These are phyloP conservation scores for Endocladia muricata DNA, from an alignment of 31 red algal genomes.

Conservation along the genomic window DNA sequence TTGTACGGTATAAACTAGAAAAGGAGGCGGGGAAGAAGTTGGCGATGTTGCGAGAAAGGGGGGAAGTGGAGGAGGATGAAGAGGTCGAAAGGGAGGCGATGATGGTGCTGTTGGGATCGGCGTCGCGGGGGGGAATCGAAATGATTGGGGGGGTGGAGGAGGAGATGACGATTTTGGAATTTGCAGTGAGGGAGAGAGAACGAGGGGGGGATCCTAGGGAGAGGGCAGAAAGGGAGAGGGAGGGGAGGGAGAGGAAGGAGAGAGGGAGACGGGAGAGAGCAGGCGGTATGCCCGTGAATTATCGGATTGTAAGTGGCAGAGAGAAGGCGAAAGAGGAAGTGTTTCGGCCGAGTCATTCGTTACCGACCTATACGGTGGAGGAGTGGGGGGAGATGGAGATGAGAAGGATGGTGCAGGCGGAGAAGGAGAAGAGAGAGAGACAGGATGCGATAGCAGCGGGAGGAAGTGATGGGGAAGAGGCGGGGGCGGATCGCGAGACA, in stretches of 20 bases:
- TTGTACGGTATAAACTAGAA: slow-evolving; percentile 54
- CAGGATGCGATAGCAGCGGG: slow-evolving; percentile 47
- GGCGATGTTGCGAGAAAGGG: slow-evolving; percentile 12
- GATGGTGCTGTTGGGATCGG: slow-evolving; percentile 32
- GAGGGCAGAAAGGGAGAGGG: slow-evolving; percentile 33
- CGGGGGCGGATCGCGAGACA: slow-evolving; percentile 47
- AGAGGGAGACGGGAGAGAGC: slow-evolving; percentile 17
- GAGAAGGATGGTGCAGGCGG: slow-evolving; percentile 22
- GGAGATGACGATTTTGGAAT: slow-evolving; percentile 53
- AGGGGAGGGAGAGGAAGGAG: no score
- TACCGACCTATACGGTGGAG: slow-evolving; percentile 85
- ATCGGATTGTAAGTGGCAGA: slow-evolving; percentile 59
- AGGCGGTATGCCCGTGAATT: slow-evolving; percentile 31
- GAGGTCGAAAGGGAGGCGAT: slow-evolving; percentile 15
- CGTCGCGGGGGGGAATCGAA: slow-evolving; percentile 42
- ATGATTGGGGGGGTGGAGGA: slow-evolving; percentile 22
- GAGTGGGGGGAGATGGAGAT: slow-evolving; percentile 84
- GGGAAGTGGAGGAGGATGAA: neutral
- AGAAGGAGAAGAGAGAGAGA: slow-evolving; percentile 45
- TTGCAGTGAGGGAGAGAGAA: slow-evolving; percentile 25
- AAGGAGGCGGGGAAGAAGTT: slow-evolving; percentile 44
- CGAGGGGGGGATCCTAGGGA: slow-evolving; percentile 53
- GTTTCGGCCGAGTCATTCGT: slow-evolving; percentile 64
- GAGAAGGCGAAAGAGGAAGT: slow-evolving; percentile 45
- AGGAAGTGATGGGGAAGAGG: slow-evolving; percentile 62